Conservation (phyloP, 805 yeast species). For the Saturnispora besseyi region DNA sequence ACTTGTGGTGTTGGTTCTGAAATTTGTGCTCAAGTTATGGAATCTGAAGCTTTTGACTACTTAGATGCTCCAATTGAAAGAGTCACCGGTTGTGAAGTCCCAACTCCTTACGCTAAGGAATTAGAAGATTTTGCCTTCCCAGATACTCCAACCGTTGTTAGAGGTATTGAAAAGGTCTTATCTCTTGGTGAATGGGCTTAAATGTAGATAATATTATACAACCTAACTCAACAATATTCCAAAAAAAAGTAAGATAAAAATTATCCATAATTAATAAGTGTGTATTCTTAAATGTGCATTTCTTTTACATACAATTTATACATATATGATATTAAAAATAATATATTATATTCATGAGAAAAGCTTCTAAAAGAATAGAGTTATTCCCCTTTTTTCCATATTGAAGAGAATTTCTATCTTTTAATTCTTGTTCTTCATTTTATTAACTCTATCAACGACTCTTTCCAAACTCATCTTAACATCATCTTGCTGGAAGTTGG, state of each 20-base stretch:
- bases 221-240: not conserved
- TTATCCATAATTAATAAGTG: not conserved
- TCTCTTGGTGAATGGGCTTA: slow-evolving; percentile 39
- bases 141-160: slow-evolving; percentile 79
- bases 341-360: not conserved
- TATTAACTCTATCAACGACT: slow-evolving; percentile 39
- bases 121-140: slow-evolving; percentile 99
- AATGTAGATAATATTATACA: slow-evolving; percentile 1
- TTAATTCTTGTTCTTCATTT: slow-evolving; percentile 23
- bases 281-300: too few relatives aligned
- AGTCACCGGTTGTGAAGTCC: slow-evolving; percentile 99
- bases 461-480: slow-evolving; percentile 62
- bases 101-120: slow-evolving; percentile 95
- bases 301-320: too few relatives aligned
- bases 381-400: not conserved
- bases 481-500: slow-evolving; percentile 59
- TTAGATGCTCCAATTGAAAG: slow-evolving; percentile 98
- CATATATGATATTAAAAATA: not conserved
- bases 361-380: too few relatives aligned
- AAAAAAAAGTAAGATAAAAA: not conserved
- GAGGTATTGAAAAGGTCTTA: slow-evolving; percentile 76
- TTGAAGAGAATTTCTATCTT: not conserved
- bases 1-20: slow-evolving; percentile 98
- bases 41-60: slow-evolving; percentile 95
- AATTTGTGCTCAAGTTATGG: slow-evolving; percentile 96